These are phyloP conservation scores for Paragyromitra xinjiangensis DNA, from an alignment of 495 filamentous ascomycete species.

Conservation along the genomic window DNA sequence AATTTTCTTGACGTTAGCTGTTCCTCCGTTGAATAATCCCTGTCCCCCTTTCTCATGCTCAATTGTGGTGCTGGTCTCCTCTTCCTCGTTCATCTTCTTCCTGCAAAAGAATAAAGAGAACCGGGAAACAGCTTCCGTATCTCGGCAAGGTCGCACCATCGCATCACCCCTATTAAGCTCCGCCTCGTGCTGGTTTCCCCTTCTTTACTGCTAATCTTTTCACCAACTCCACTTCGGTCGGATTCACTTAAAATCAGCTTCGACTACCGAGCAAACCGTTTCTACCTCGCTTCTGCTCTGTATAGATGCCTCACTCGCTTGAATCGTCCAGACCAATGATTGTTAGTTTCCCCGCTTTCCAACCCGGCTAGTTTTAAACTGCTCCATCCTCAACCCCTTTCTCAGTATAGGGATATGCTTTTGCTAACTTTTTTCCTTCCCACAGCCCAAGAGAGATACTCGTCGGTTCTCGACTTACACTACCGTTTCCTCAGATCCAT, in stretches of 20 bases:
- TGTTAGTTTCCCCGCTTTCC: slow-evolving; percentile 51
- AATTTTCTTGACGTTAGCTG: slow-evolving; percentile 35
- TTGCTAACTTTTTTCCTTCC: slow-evolving; percentile 26
- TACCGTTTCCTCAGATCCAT: slow-evolving; percentile 47
- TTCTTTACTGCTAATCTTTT: slow-evolving; percentile 19
- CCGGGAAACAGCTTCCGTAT: slow-evolving; percentile 22
- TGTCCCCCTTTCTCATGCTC: slow-evolving; percentile 1
- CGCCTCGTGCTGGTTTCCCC: neutral
- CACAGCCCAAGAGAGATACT: slow-evolving; percentile 50
- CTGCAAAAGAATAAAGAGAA: slow-evolving; percentile 36
- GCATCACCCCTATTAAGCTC: slow-evolving; percentile 38
- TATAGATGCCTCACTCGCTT: slow-evolving; percentile 53
- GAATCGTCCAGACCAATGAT: slow-evolving; percentile 57
- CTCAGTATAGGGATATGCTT: neutral
- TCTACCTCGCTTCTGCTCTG: neutral
- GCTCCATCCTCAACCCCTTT: slow-evolving; percentile 3
- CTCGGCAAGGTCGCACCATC: slow-evolving; percentile 37
- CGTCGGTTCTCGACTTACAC: slow-evolving; percentile 55
- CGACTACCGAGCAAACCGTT: slow-evolving; percentile 8
- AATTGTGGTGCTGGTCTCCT: slow-evolving; percentile 30
- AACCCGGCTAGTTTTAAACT: slow-evolving; percentile 30
- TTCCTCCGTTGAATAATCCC: slow-evolving; percentile 29
- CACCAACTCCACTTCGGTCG: slow-evolving; percentile 12
- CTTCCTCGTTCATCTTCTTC: slow-evolving; percentile 23
- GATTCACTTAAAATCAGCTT: slow-evolving; percentile 8